These are phyloP conservation scores for Dothideomycetes sp. DNA, from an alignment of 2,329 filamentous ascomycete genomes.

Conservation along the genomic window DNA sequence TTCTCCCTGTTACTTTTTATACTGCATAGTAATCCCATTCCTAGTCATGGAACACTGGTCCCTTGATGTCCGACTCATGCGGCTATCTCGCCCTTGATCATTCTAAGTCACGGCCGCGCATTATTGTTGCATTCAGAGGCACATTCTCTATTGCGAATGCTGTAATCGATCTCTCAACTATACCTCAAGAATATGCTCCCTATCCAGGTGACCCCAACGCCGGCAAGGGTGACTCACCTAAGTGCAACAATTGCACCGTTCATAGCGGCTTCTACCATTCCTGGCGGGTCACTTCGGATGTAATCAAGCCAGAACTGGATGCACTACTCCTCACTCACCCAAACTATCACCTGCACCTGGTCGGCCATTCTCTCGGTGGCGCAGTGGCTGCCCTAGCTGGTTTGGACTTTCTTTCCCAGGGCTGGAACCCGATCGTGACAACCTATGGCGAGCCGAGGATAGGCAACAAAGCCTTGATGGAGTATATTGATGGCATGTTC, in stretches of 20 bases:
- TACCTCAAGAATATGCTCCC: conserved; percentile 82
- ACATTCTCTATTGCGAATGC: conserved; percentile 92
- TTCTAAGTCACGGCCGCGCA: conserved; percentile 43
- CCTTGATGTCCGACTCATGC: conserved; percentile 78
- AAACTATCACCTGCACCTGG: conserved; percentile 61
- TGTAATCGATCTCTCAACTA: conserved; percentile 76
- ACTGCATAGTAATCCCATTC: conserved; percentile 3
- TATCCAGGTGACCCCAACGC: conserved; percentile 57
- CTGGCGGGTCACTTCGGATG: conserved; percentile 63
- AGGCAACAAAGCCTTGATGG: conserved; percentile 42
- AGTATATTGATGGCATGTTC: conserved; percentile 46
- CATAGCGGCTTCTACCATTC: conserved; percentile 82
- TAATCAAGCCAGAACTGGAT: conserved; percentile 58
- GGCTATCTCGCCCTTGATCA: conserved; percentile 91
- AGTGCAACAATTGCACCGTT: conserved; percentile 80
- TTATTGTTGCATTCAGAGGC: conserved; percentile 83
- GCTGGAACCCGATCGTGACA: conserved; percentile 66
- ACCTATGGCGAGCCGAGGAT: conserved; percentile 82
- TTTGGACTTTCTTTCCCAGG: conserved; percentile 67
- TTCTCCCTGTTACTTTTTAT: neutral
- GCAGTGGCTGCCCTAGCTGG: conserved; percentile 82
- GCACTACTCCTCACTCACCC: conserved; percentile 51
- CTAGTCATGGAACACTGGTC: conserved; percentile 79
- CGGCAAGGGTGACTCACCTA: conserved; percentile 36
- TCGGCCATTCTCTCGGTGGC: conserved; percentile 87